Base-by-base conservation (phyloP, 495 filamentous ascomycete species). In the Penicillium crystallinum region DNA sequence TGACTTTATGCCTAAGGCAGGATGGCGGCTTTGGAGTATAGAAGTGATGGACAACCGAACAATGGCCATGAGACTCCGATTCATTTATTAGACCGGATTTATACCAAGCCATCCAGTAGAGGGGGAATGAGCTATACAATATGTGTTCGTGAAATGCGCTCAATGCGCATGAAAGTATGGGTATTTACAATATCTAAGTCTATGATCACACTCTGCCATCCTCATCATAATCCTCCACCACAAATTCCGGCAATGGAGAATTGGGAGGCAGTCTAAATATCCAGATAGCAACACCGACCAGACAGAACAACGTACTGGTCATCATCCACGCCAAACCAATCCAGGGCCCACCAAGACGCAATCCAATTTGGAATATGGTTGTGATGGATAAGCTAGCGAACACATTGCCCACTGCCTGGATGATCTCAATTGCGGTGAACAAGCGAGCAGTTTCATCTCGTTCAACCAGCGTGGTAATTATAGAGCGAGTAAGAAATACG, bases 251-350 rank as follows among this genome's bases (percentile, higher is more conserved):
- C 7, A 30, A 29, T 9, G 33, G 46, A 2, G 59, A 41, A 15
- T 45, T 18, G 14, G 65, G 47, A 14, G 76, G 71, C 35, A 68
- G 44, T 22, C 59, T 60, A 29, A 77, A 74, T 43, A 59, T 61
- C 61, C 66, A 71, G 23, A 80, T 65, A 0, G 70, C 64, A 1
- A 62, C 49, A 9, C 65, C 64, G 0, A 77, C 69, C n/a, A 74
- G 43, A 18, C 58, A 56, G 49, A 76, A 75, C 11, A 78, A 56
- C 0, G 61, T 56, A 21, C 72, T 69, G 5, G 78, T 71, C 57
- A 77, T 76, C 65, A 81, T 76, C 73, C 73, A 81, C 1, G 78
- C 78, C 46, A 82, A 56, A 10, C 78, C 78, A 35, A 71, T 67
- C 80, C 78, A 83, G 4, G 70, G 25, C 0, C 78, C 81, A 2